Percentiles rank a stretch among this genome's conserved stretches.
These are phyloP conservation scores for Neurospora pannonica DNA, from an alignment of 495 filamentous ascomycete genomes.

Conservation along the genomic window DNA sequence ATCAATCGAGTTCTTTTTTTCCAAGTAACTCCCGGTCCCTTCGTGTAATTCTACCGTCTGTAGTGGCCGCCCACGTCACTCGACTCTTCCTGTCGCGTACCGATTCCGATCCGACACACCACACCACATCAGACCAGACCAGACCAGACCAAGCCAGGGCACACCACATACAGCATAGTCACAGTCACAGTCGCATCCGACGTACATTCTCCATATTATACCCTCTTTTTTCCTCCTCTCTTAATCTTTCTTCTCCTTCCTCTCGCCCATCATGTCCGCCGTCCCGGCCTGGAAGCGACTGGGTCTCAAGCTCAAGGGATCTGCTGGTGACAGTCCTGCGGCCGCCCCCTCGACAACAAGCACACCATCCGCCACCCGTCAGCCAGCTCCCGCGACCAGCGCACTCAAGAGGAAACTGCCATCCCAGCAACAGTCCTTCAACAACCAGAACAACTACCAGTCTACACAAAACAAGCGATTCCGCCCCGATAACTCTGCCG, in stretches of 20 bases:
- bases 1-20: background rate
- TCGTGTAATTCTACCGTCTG: background rate
- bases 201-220: background rate
- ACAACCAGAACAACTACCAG: conserved; percentile 7
- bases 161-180: background rate
- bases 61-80: background rate
- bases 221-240: conserved; percentile 3
- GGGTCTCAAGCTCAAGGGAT: conserved; percentile 60
- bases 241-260: conserved; percentile 22
- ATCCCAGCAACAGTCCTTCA: conserved; percentile 3
- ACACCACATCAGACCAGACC: background rate
- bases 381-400: conserved; percentile 14
- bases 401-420: conserved; percentile 27
- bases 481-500: conserved; percentile 8
- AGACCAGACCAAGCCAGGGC: background rate
- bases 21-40: background rate
- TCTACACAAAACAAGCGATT: conserved; percentile 23
- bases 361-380: conserved; percentile 6
- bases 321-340: conserved; percentile 38
- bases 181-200: background rate
- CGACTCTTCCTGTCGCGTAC: background rate
- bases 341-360: conserved; percentile 13
- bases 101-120: background rate
- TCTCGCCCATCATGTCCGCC: conserved; percentile 8
- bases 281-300: conserved; percentile 71